Evolutionary conservation across 2,329 filamentous ascomycete genomes (phyloP).

Genomic region (Sclerotiophoma versabilis): DNA sequence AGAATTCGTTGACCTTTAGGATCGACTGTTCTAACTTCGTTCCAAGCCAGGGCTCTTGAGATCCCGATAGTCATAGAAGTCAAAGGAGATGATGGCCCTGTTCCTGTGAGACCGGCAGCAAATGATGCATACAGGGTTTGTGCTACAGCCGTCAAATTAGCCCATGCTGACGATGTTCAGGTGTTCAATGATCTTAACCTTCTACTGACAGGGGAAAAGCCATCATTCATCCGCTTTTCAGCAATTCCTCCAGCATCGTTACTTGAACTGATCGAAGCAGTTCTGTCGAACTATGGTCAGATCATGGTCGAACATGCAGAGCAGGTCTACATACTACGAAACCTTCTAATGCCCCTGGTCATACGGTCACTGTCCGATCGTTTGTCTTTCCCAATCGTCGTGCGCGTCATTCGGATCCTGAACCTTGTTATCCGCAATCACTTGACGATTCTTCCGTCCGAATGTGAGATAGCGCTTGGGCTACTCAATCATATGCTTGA

Average conservation of each 20-base stretch:
- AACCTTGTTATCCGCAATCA: slow-evolving; percentile 83
- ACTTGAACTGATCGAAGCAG: slow-evolving; percentile 89
- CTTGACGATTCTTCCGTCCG: slow-evolving; percentile 73
- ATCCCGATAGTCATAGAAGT: slow-evolving; percentile 70
- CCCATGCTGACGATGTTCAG: slow-evolving; percentile 48
- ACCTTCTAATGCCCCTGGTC: slow-evolving; percentile 81
- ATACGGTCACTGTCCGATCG: slow-evolving; percentile 79
- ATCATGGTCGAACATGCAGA: slow-evolving; percentile 82
- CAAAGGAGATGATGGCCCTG: slow-evolving; percentile 67
- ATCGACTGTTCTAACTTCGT: slow-evolving; percentile 16
- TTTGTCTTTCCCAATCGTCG: slow-evolving; percentile 79
- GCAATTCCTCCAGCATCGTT: slow-evolving; percentile 82
- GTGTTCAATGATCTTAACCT: slow-evolving; percentile 91
- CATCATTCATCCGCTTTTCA: slow-evolving; percentile 81
- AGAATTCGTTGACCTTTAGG: not conserved
- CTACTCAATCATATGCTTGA: slow-evolving; percentile 87
- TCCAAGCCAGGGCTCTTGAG: slow-evolving; percentile 53
- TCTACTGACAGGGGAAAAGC: slow-evolving; percentile 81
- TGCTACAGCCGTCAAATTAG: not conserved
- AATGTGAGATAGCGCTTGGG: slow-evolving; percentile 83
- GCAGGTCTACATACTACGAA: slow-evolving; percentile 78
- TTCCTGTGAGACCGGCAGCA: slow-evolving; percentile 76
- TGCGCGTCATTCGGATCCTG: slow-evolving; percentile 82
- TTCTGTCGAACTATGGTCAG: slow-evolving; percentile 82
- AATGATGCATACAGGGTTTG: slow-evolving; percentile 80